Conservation (phyloP, 2,329 filamentous ascomycete genomes). For the Erysiphe neolycopersici region DNA sequence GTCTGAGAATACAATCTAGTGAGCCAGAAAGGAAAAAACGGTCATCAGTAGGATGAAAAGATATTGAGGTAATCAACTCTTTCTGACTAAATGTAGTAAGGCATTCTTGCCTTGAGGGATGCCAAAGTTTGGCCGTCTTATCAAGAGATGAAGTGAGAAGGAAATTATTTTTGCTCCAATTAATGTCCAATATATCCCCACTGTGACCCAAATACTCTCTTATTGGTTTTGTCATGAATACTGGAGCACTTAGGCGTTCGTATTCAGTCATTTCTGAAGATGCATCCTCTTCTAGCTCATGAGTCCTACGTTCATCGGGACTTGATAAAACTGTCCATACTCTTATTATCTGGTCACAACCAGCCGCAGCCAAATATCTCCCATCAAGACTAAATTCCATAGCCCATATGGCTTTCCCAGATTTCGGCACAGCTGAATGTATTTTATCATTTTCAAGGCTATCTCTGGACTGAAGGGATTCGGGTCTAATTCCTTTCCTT, state of each 20-base stretch:
- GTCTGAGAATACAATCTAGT: slow-evolving; percentile 58
- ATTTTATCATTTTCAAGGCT: slow-evolving; percentile 6
- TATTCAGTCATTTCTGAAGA: slow-evolving; percentile 19
- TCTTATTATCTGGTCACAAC: slow-evolving; percentile 61
- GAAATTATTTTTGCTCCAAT: slow-evolving; percentile 99
- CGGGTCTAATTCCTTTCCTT: neutral
- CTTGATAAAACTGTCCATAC: slow-evolving; percentile 76
- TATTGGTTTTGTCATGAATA: slow-evolving; percentile 56
- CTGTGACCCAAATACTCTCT: slow-evolving; percentile 64
- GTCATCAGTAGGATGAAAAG: slow-evolving; percentile 85
- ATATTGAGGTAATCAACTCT: slow-evolving; percentile 76
- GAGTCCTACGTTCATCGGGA: slow-evolving; percentile 45
- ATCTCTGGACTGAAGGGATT: neutral
- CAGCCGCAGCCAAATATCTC: slow-evolving; percentile 71
- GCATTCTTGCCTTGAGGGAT: slow-evolving; percentile 60
- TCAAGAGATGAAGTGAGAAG: slow-evolving; percentile 92
- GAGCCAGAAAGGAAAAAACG: slow-evolving; percentile 91
- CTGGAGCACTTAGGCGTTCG: slow-evolving; percentile 58
- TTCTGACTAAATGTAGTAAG: slow-evolving; percentile 84
- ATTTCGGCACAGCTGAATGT: slow-evolving; percentile 7
- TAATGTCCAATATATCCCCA: slow-evolving; percentile 67
- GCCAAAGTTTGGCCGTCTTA: slow-evolving; percentile 88
- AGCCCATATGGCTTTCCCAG: slow-evolving; percentile 56
- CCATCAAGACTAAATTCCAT: slow-evolving; percentile 84
- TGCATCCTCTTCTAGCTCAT: slow-evolving; percentile 43